phyloP scores from a whole-genome alignment of 495 filamentous ascomycete genomes.

The Filosporella fistucella region DNA sequence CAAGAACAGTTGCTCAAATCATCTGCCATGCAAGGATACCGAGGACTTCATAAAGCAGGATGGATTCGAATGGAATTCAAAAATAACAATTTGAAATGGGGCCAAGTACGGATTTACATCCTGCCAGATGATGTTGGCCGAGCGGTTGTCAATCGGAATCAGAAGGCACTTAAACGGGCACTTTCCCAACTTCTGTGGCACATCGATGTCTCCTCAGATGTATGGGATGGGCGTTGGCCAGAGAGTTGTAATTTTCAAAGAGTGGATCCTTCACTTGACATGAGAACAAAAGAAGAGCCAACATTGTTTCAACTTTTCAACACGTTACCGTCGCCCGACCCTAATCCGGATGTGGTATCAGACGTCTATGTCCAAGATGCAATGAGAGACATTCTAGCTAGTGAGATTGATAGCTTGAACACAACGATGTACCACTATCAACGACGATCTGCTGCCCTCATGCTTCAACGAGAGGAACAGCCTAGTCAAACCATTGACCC shows the following conservation, averaged over 20 bases:
- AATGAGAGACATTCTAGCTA: constrained; percentile 57
- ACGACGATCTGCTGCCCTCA: constrained; percentile 72
- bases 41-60: constrained; percentile 23
- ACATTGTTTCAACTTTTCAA: constrained; percentile 87
- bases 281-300: constrained; percentile 33
- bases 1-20: constrained; percentile 29
- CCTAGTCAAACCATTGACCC: constrained; percentile 67
- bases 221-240: constrained; percentile 48
- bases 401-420: constrained; percentile 54
- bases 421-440: constrained; percentile 76
- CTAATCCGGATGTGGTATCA: constrained; percentile 42
- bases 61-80: constrained; percentile 42
- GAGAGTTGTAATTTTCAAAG: constrained; percentile 2
- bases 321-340: constrained; percentile 67
- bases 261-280: constrained; percentile 11
- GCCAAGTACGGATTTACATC: constrained; percentile 55
- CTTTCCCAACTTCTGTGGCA: constrained; percentile 45
- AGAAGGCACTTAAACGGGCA: constrained; percentile 36
- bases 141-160: constrained; percentile 36
- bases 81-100: constrained; percentile 14
- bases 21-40: constrained; percentile 21
- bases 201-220: constrained; percentile 49
- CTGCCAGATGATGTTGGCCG: constrained; percentile 64
- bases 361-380: constrained; percentile 54
- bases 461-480: constrained; percentile 77